Evolutionary conservation across 1,139 yeast genomes (phyloP).

Genomic region (Tardiomyces digboiensis): DNA sequence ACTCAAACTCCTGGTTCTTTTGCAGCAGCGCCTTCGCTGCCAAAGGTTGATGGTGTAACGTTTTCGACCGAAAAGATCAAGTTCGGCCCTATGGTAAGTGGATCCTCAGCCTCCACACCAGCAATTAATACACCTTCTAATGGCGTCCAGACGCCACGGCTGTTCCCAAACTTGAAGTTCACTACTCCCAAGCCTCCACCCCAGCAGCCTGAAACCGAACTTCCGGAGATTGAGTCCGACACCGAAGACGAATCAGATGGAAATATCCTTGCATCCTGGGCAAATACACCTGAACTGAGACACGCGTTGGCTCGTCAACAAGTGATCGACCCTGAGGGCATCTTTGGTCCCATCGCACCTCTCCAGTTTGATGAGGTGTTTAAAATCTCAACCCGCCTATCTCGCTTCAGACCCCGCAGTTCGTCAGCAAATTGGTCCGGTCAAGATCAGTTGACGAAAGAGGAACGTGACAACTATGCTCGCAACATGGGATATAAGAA

Average conservation of each 20-base stretch:
- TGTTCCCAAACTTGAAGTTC: slow-evolving; percentile 5
- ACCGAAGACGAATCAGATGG: slow-evolving; percentile 50
- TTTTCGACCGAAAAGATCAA: slow-evolving; percentile 25
- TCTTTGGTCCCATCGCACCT: slow-evolving; percentile 73
- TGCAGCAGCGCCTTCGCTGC: not conserved
- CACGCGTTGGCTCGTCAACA: slow-evolving; percentile 47
- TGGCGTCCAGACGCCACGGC: not conserved
- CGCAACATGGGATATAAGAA: slow-evolving; percentile 41
- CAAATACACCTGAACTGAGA: slow-evolving; percentile 53
- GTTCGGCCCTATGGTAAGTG: slow-evolving; percentile 14
- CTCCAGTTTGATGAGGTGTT: slow-evolving; percentile 64
- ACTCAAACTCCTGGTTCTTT: too few relatives aligned
- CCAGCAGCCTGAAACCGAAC: slow-evolving; percentile 13
- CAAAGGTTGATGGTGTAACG: slow-evolving; percentile 26
- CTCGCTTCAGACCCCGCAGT: slow-evolving; percentile 45
- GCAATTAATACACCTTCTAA: not conserved
- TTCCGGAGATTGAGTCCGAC: slow-evolving; percentile 41
- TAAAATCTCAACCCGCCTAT: slow-evolving; percentile 32
- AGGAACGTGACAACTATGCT: slow-evolving; percentile 44
- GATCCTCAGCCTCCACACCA: not conserved
- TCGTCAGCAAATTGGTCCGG: slow-evolving; percentile 50
- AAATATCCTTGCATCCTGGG: slow-evolving; percentile 59
- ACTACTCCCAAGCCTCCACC: slow-evolving; percentile 6
- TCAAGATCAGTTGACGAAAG: slow-evolving; percentile 34
- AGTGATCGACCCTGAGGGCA: slow-evolving; percentile 53